Evolutionary conservation across 1,284 basidiomycete genomes (phyloP), one percentile per base, ranked within the genome.

Genomic region (Trichosporon sp.): DNA sequence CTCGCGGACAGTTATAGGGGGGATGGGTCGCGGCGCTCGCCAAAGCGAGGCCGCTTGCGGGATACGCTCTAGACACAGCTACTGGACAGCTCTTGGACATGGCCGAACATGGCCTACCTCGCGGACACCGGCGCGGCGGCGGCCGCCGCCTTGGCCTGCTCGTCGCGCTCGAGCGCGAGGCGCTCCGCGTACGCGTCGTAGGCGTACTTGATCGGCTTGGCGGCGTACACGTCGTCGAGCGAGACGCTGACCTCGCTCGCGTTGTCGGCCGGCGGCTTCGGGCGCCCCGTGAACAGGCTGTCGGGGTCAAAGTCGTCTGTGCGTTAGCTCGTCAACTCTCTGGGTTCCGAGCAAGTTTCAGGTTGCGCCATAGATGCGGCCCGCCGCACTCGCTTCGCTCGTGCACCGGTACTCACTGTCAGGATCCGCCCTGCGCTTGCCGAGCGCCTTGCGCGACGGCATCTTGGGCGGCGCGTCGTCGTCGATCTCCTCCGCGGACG

Each of bases 151-250:
- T 63, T 60, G 56, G 56, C 68, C 27, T 51, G 47, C 47, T 51
- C 47, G 7, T 58, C 65, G 27, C 47, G 53, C 35, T 69, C 68
- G 34, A 29, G 65, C 35, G 51, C 56, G 51, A 78, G 68, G 60
- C 74, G 74, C 71, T 83, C 82, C 53, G 80, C 77, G 70, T 80
- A 81, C 25, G 82, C 82, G 69, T 83, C 82, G 71, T 83, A 83
- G 27, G 80, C 81, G 69, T 82, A 83, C 51, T 70, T 72, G 44
- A 80, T 67, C 7, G 80, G 78, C 66, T 78, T 80, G 35, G 67
- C 31, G 13, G 73, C 66, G 56, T 75, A 74, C n/a, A 78, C 70
- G 7, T 75, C 74, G 70, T 80, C 78, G 23, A 75, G 75, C 2
- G 73, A 76, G 51, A 77, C 62, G 11, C 73, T 74, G 31, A 78